Percentiles rank a stretch among this genome's conserved stretches.
phyloP scores from a whole-genome alignment of 2,329 filamentous ascomycete genomes.

The Epichloe gansuensis region DNA sequence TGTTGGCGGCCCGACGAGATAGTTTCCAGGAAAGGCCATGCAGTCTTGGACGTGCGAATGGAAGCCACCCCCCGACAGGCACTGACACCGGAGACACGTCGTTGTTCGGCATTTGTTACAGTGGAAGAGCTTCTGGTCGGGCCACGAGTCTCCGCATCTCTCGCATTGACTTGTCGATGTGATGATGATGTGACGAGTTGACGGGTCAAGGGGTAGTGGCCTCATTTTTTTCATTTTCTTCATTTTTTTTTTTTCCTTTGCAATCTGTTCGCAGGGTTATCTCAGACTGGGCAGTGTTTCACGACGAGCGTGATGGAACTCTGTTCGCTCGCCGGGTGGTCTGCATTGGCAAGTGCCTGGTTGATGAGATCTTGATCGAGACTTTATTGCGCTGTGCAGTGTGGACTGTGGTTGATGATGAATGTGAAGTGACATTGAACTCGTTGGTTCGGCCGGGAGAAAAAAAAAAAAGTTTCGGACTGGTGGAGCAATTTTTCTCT shows the following conservation, averaged over 20 bases:
- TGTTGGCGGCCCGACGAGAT: not conserved
- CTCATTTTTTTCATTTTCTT: no score
- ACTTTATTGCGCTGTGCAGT: no score
- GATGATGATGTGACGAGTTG: not conserved
- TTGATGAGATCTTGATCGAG: no score
- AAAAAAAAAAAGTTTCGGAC: no score
- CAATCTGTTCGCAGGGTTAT: not conserved
- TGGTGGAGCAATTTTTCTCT: no score
- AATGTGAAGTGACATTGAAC: no score
- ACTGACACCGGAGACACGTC: slow-evolving; percentile 1
- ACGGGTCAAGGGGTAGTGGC: not conserved
- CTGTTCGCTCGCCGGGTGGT: no score
- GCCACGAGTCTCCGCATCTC: not conserved
- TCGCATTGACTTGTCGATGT: not conserved
- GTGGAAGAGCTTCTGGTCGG: not conserved
- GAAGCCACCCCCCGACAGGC: not conserved
- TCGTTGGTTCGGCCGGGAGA: no score
- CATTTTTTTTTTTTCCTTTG: not conserved
- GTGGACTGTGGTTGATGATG: no score
- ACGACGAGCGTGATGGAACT: no score
- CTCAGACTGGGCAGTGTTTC: no score
- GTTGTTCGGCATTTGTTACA: slow-evolving; percentile 1
- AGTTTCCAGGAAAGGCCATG: slow-evolving; percentile 1
- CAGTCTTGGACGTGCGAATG: slow-evolving; percentile 2
- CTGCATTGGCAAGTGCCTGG: no score